Evolutionary conservation across 2,329 filamentous ascomycete species (phyloP).

Genomic region (Fusarium decemcellulare): DNA sequence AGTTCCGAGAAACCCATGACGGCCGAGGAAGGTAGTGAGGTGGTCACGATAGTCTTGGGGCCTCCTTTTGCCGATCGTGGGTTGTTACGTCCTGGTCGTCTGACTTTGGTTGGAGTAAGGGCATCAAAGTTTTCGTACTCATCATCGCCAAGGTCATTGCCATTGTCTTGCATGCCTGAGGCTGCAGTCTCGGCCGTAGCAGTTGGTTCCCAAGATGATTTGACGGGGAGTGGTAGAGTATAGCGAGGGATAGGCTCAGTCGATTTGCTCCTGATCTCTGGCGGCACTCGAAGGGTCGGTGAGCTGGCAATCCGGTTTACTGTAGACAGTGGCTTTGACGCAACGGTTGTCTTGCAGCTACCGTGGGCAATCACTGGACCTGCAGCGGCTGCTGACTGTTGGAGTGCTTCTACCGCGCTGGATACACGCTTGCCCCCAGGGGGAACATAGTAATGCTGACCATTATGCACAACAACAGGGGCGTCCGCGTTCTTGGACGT

Average conservation of each 20-base stretch:
- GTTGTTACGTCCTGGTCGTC: constrained; percentile 22
- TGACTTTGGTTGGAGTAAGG: constrained; percentile 41
- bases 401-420: constrained; percentile 47
- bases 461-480: constrained; percentile 37
- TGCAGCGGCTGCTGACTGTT: constrained; percentile 48
- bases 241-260: constrained; percentile 6
- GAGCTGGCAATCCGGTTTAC: neutral
- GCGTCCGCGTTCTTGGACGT: constrained; percentile 31
- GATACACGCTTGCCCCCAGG: neutral
- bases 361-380: constrained; percentile 34
- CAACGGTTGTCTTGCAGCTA: constrained; percentile 6
- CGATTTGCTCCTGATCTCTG: constrained; percentile 24
- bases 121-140: constrained; percentile 18
- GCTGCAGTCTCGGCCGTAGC: neutral
- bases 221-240: neutral
- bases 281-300: neutral
- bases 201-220: neutral
- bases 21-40: constrained; percentile 42
- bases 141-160: constrained; percentile 6
- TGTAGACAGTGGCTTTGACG: neutral
- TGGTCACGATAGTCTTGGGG: constrained; percentile 25
- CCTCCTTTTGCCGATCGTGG: constrained; percentile 24
- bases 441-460: constrained; percentile 47
- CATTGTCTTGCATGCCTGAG: neutral
- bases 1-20: constrained; percentile 36